Conservation (phyloP, 1,139 yeast genomes). For the Kodamaea sp. region DNA sequence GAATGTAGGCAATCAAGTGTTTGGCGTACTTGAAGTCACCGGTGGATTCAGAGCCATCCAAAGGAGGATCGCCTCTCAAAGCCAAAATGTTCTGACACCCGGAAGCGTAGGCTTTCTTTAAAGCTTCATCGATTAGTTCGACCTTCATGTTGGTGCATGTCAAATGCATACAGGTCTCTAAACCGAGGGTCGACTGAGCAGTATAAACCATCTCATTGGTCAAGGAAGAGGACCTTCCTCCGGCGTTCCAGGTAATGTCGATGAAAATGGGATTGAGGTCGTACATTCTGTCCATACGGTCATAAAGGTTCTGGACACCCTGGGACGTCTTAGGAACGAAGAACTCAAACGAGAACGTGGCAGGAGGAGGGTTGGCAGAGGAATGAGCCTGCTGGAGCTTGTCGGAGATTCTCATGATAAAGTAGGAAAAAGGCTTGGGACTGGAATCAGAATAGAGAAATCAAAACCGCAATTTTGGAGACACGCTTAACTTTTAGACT, state of each 20-base stretch:
- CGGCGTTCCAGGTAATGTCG: constrained; percentile 98
- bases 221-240: constrained; percentile 78
- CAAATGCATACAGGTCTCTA: constrained; percentile 97
- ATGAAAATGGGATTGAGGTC: constrained; percentile 88
- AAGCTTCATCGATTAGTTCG: constrained; percentile 79
- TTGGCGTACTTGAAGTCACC: constrained; percentile 79
- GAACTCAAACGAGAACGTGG: constrained; percentile 94
- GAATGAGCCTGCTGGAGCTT: constrained; percentile 51
- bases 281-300: constrained; percentile 97
- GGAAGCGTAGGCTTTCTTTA: constrained; percentile 79
- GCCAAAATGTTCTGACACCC: constrained; percentile 95
- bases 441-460: too few species aligned
- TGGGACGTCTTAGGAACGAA: constrained; percentile 98
- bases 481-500: too few species aligned
- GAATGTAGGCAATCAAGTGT: constrained; percentile 59
- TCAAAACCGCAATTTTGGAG: too few species aligned
- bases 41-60: constrained; percentile 64
- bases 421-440: too few species aligned
- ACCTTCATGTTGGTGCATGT: constrained; percentile 96
- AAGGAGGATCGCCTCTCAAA: constrained; percentile 75
- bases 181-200: constrained; percentile 87
- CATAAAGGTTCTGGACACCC: constrained; percentile 94
- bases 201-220: constrained; percentile 92
- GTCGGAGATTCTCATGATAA: constrained; percentile 54
- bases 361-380: constrained; percentile 44